Conservation (phyloP, 768 basidiomycete species). For the Pisolithus albus region DNA sequence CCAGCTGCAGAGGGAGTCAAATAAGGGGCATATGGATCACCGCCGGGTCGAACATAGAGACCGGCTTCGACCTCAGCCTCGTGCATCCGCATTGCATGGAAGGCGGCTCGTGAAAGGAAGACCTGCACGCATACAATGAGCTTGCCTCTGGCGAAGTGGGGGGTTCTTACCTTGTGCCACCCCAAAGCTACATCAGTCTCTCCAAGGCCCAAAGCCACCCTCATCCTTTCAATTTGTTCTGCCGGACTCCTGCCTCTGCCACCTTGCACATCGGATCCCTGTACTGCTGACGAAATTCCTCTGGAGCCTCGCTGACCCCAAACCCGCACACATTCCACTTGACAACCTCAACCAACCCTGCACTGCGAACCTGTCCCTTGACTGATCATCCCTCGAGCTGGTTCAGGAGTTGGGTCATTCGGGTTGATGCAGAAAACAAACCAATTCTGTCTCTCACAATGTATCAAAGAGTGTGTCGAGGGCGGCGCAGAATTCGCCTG, state of each 20-base stretch:
- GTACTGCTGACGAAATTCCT: slow-evolving; percentile 85
- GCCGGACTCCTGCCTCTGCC: slow-evolving; percentile 45
- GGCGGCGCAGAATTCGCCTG: slow-evolving; percentile 82
- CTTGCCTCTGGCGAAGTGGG: neutral
- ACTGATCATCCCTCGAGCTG: slow-evolving; percentile 89
- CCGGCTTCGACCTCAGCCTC: slow-evolving; percentile 72
- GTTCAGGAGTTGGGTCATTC: slow-evolving; percentile 89
- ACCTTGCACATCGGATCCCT: slow-evolving; percentile 48
- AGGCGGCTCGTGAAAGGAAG: slow-evolving; percentile 79
- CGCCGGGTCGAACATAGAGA: slow-evolving; percentile 45
- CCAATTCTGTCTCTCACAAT: slow-evolving; percentile 82
- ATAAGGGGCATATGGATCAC: slow-evolving; percentile 79
- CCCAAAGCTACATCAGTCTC: slow-evolving; percentile 79
- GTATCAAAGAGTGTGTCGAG: slow-evolving; percentile 83
- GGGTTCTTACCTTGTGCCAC: slow-evolving; percentile 61
- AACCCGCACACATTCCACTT: slow-evolving; percentile 59
- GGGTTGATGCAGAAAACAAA: slow-evolving; percentile 90
- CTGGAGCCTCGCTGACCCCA: slow-evolving; percentile 78
- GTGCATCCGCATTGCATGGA: slow-evolving; percentile 72
- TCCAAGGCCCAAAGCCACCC: slow-evolving; percentile 46
- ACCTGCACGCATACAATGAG: slow-evolving; percentile 45
- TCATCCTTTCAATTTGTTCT: slow-evolving; percentile 55
- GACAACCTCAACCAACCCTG: slow-evolving; percentile 74
- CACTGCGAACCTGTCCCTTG: slow-evolving; percentile 83
- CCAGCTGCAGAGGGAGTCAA: slow-evolving; percentile 42